Conservation (phyloP, 768 basidiomycete genomes). For the Mycena filopes region DNA sequence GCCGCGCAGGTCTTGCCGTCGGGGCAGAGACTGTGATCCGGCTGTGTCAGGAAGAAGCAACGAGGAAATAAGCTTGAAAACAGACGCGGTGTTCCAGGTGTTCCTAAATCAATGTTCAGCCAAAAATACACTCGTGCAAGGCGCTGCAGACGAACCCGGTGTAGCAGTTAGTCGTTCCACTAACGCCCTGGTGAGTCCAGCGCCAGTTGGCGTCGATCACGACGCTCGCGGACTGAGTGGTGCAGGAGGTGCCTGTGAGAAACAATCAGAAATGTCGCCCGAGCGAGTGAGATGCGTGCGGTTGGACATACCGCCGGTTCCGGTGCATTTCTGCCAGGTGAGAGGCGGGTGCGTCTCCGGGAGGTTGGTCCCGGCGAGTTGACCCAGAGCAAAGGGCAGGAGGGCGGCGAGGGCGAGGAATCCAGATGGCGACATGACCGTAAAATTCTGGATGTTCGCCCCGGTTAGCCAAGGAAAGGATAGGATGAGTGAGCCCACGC, state of each 20-base stretch:
- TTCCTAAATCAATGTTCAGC: no score
- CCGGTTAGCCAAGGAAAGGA: neutral
- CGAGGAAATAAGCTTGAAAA: no score
- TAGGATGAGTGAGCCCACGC: neutral
- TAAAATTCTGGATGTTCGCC: neutral
- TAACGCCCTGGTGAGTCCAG: slow-evolving; percentile 52
- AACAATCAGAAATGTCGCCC: neutral
- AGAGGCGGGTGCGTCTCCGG: slow-evolving; percentile 58
- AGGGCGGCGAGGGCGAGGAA: slow-evolving; percentile 27
- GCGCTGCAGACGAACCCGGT: slow-evolving; percentile 41
- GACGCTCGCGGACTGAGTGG: slow-evolving; percentile 41
- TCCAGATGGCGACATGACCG: slow-evolving; percentile 19
- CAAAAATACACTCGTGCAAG: no score
- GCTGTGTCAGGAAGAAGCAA: no score
- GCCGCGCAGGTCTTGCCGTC: slow-evolving; percentile 51
- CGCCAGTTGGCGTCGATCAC: slow-evolving; percentile 64
- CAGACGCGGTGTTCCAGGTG: no score
- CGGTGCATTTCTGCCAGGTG: slow-evolving; percentile 51
- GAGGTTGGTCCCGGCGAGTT: slow-evolving; percentile 56
- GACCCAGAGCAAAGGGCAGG: slow-evolving; percentile 48
- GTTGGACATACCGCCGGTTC: slow-evolving; percentile 37
- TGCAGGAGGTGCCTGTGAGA: slow-evolving; percentile 38
- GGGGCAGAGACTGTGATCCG: no score
- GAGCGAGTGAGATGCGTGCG: neutral
- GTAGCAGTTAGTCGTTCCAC: slow-evolving; percentile 55